Conservation (phyloP, 352 stramenopile species). For the Pythium brachiatum region DNA sequence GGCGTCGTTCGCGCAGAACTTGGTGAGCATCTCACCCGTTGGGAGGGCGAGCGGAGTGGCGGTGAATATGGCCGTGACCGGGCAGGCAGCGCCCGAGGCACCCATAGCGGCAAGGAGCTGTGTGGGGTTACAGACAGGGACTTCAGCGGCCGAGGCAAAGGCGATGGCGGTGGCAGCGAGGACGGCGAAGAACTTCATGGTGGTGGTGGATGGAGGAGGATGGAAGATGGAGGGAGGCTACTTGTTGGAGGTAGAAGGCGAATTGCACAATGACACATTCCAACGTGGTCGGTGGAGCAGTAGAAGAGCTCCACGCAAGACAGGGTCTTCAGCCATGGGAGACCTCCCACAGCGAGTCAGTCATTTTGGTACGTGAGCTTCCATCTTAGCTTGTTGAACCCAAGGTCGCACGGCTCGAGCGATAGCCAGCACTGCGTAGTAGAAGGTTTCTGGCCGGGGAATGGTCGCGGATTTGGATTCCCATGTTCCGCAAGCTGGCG, state of each 20-base stretch:
- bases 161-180: slow-evolving; percentile 8
- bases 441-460: too few relatives aligned
- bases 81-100: background rate
- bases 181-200: slow-evolving; percentile 20
- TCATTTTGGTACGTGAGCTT: too few relatives aligned
- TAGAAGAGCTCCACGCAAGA: too few relatives aligned
- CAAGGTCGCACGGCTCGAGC: too few relatives aligned
- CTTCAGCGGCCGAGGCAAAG: slow-evolving; percentile 6
- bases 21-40: slow-evolving; percentile 2
- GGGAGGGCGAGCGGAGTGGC: slow-evolving; percentile 4
- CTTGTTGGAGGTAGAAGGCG: background rate
- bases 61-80: background rate
- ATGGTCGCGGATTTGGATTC: too few relatives aligned
- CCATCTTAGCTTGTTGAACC: too few relatives aligned
- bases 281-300: too few relatives aligned
- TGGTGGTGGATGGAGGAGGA: background rate
- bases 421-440: too few relatives aligned
- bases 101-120: background rate
- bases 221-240: background rate
- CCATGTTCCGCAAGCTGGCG: too few relatives aligned
- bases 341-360: too few relatives aligned
- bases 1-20: slow-evolving; percentile 23
- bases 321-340: too few relatives aligned
- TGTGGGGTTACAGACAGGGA: background rate
- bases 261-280: slow-evolving; percentile 2